These are phyloP conservation scores for Metschnikowia dekortorum DNA, from an alignment of 805 yeast genomes.

Conservation along the genomic window DNA sequence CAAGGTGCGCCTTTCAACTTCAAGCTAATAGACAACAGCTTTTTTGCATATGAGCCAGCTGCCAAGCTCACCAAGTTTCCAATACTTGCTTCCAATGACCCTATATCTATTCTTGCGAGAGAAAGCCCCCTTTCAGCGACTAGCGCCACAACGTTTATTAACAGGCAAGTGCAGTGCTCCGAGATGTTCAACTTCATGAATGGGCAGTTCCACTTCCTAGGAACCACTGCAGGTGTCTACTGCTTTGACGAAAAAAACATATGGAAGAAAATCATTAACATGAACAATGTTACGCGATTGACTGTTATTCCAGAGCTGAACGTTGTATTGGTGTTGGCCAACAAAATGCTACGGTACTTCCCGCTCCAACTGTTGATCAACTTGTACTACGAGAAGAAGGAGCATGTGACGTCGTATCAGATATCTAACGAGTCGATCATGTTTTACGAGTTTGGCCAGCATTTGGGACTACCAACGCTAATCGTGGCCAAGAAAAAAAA, in stretches of 20 bases:
- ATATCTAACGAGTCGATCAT: slow-evolving; percentile 46
- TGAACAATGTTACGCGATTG: slow-evolving; percentile 52
- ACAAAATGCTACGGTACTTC: slow-evolving; percentile 55
- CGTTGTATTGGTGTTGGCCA: slow-evolving; percentile 55
- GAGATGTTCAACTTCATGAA: slow-evolving; percentile 44
- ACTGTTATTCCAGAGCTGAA: slow-evolving; percentile 55
- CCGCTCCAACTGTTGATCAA: slow-evolving; percentile 58
- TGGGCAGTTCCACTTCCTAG: slow-evolving; percentile 48
- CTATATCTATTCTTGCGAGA: slow-evolving; percentile 32
- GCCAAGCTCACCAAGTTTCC: slow-evolving; percentile 51
- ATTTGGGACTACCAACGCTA: slow-evolving; percentile 56
- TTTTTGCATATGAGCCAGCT: slow-evolving; percentile 60
- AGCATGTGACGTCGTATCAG: slow-evolving; percentile 42
- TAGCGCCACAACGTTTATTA: slow-evolving; percentile 11
- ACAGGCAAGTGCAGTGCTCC: slow-evolving; percentile 40
- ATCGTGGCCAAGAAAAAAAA: slow-evolving; percentile 53
- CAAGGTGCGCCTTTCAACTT: slow-evolving; percentile 53
- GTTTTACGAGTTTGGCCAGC: slow-evolving; percentile 66
- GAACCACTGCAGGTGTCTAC: slow-evolving; percentile 61
- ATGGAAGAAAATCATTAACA: slow-evolving; percentile 59
- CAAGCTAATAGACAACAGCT: slow-evolving; percentile 49
- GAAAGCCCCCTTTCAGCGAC: background rate
- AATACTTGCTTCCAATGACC: slow-evolving; percentile 48
- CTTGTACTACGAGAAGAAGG: slow-evolving; percentile 47
- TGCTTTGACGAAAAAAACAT: slow-evolving; percentile 41